Conservation (phyloP, 2,329 filamentous ascomycete genomes). For the Verruconis gallopava region DNA sequence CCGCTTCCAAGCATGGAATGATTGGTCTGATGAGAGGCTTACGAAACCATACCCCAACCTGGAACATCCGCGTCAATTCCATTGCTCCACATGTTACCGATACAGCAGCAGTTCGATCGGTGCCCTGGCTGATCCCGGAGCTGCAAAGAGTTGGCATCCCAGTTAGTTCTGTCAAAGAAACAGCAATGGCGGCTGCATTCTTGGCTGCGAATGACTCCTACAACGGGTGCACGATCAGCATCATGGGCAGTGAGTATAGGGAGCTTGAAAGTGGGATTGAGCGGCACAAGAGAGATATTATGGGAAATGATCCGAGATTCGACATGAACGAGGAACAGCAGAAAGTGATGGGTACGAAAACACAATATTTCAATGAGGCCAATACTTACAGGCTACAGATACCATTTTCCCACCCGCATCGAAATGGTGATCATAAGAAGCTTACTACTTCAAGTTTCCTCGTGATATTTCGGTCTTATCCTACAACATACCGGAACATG, state of each 20-base stretch:
- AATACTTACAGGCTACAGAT: neutral
- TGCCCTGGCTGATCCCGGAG: neutral
- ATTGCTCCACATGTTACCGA: neutral
- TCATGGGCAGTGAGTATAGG: neutral
- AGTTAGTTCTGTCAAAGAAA: neutral
- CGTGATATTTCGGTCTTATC: no score
- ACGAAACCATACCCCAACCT: neutral
- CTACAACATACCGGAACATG: no score
- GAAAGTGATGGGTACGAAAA: neutral
- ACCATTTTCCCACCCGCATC: neutral
- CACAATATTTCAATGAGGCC: neutral
- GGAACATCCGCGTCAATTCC: neutral
- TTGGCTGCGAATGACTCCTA: neutral
- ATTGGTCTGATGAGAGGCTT: neutral
- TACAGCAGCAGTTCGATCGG: neutral
- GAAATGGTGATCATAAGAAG: no score
- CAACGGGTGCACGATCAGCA: neutral
- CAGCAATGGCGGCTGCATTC: neutral
- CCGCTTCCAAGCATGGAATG: neutral
- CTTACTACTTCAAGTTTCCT: no score
- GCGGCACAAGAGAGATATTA: neutral
- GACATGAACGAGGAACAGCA: neutral
- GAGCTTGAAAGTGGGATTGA: neutral
- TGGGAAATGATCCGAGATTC: neutral
- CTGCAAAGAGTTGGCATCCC: neutral